Conservation (phyloP, 2,329 filamentous ascomycete species). For the Cordyceps fumosorosea region DNA sequence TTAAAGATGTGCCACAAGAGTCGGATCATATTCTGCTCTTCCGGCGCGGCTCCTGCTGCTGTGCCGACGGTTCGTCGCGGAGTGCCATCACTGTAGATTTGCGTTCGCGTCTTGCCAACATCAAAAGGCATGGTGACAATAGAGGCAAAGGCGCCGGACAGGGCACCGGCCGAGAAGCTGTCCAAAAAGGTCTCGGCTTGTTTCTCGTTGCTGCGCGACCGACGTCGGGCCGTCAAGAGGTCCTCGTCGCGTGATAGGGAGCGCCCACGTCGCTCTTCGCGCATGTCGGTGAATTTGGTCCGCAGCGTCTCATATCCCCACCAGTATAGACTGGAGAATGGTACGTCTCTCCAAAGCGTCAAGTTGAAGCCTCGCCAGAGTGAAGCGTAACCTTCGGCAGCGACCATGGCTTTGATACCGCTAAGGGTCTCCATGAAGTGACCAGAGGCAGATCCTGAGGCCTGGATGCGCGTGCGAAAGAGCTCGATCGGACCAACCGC, state of each 20-base stretch:
- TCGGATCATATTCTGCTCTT: slow-evolving; percentile 70
- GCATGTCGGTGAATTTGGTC: slow-evolving; percentile 60
- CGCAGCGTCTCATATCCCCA: slow-evolving; percentile 90
- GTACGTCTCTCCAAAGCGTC: slow-evolving; percentile 93
- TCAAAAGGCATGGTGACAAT: slow-evolving; percentile 93
- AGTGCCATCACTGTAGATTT: slow-evolving; percentile 62
- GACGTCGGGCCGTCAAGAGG: slow-evolving; percentile 38
- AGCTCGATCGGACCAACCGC: slow-evolving; percentile 89
- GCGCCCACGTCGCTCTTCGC: slow-evolving; percentile 46
- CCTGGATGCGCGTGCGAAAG: slow-evolving; percentile 87
- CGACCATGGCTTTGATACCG: slow-evolving; percentile 74
- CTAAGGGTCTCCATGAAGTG: slow-evolving; percentile 75
- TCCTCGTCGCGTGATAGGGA: slow-evolving; percentile 27
- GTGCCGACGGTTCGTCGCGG: slow-evolving; percentile 28
- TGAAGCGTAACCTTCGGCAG: slow-evolving; percentile 66
- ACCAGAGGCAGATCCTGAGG: slow-evolving; percentile 53
- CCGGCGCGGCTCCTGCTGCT: slow-evolving; percentile 46
- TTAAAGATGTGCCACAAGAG: slow-evolving; percentile 89
- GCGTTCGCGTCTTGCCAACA: slow-evolving; percentile 91
- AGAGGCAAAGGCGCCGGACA: slow-evolving; percentile 77
- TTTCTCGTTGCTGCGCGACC: slow-evolving; percentile 60
- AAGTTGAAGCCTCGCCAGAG: slow-evolving; percentile 87
- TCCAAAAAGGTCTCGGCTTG: slow-evolving; percentile 75
- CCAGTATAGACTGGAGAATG: slow-evolving; percentile 97
- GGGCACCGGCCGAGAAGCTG: slow-evolving; percentile 79